phyloP scores from a whole-genome alignment of 2,329 filamentous ascomycete species.

The Lecanicillium sp. region DNA sequence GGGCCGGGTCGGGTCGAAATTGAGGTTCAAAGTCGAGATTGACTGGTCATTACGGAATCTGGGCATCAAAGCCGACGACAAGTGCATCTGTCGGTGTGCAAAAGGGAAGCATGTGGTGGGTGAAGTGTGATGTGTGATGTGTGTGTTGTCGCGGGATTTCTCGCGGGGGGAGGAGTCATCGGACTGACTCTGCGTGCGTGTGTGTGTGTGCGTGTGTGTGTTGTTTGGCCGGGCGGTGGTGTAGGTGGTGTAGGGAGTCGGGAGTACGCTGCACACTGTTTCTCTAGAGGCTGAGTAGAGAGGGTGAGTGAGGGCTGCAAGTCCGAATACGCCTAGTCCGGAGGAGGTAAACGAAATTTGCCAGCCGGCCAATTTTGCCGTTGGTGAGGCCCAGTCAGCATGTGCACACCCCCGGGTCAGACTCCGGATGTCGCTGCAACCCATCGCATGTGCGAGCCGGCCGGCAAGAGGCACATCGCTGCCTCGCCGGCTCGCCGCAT shows the following conservation, averaged over 20 bases:
- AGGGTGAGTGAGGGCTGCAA: not conserved
- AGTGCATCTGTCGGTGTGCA: slow-evolving; percentile 8
- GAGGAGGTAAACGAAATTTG: slow-evolving; percentile 3
- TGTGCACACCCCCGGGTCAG: no score
- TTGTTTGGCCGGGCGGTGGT: not conserved
- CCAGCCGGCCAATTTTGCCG: not conserved
- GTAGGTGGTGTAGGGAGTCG: not conserved
- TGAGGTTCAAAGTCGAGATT: not conserved
- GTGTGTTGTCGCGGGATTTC: slow-evolving; percentile 8
- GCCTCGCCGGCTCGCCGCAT: no score
- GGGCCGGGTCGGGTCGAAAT: not conserved
- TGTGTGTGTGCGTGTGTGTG: not conserved
- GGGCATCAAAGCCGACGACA: not conserved
- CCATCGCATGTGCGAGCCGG: no score
- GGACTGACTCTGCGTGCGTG: not conserved
- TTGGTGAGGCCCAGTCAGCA: no score
- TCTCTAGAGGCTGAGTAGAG: not conserved
- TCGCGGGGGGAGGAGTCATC: slow-evolving; percentile 4
- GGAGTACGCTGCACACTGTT: no score
- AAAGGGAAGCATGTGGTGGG: slow-evolving; percentile 3
- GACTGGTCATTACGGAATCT: slow-evolving; percentile 5
- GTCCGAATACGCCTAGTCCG: slow-evolving; percentile 3
- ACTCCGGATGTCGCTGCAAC: no score
- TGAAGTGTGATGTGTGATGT: slow-evolving; percentile 6
- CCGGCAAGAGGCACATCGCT: no score